phyloP scores from a whole-genome alignment of 208 protist species.

The Jaenimonas drosophilae region DNA sequence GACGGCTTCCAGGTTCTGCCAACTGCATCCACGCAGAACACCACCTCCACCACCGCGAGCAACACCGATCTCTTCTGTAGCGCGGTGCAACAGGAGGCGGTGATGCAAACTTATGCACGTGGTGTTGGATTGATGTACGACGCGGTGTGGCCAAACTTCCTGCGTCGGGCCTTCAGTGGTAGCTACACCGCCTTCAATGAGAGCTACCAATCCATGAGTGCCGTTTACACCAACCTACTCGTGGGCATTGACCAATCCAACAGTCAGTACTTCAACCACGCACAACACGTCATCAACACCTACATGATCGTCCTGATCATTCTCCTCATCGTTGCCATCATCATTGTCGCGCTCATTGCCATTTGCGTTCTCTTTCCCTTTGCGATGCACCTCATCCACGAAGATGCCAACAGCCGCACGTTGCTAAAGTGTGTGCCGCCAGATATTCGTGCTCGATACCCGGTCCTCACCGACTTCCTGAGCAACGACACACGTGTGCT shows the following conservation, averaged over 20 bases:
- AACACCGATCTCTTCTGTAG: slow-evolving; percentile 7
- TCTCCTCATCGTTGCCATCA: background rate
- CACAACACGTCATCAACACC: background rate
- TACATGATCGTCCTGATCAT: slow-evolving; percentile 1
- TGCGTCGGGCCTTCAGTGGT: slow-evolving; percentile 3
- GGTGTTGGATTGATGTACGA: slow-evolving; percentile 10
- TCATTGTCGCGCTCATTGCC: background rate
- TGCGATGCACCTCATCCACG: background rate
- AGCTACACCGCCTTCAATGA: background rate
- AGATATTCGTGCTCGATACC: slow-evolving; percentile 4
- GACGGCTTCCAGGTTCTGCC: slow-evolving; percentile 3
- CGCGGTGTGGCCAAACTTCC: slow-evolving; percentile 6
- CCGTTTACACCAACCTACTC: slow-evolving; percentile 4
- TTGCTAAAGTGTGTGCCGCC: slow-evolving; percentile 5
- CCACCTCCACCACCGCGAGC: too few species aligned
- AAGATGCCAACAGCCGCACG: slow-evolving; percentile 5
- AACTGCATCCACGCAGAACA: background rate
- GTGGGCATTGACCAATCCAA: slow-evolving; percentile 5
- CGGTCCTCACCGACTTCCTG: slow-evolving; percentile 4
- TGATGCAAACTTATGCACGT: slow-evolving; percentile 3
- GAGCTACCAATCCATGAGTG: background rate
- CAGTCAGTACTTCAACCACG: background rate
- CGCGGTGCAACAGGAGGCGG: background rate
- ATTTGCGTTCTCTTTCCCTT: slow-evolving; percentile 4
- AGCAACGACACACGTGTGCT: background rate